These are phyloP conservation scores for Gracilaria vermiculophylla DNA, from an alignment of 23 red algal species.

Conservation along the genomic window DNA sequence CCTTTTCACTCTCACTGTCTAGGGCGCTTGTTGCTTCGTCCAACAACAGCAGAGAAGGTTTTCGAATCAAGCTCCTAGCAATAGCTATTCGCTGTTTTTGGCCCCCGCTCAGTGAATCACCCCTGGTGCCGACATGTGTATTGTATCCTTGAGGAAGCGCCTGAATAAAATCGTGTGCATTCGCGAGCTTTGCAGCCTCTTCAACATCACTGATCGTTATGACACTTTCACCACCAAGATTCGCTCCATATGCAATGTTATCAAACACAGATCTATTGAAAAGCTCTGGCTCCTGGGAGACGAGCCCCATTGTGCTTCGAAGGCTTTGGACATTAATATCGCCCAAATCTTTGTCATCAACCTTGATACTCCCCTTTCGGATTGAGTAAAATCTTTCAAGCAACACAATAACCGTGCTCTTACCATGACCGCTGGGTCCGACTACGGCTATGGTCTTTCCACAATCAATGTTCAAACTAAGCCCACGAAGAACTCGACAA, in stretches of 20 bases:
- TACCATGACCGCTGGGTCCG: constrained; percentile 7
- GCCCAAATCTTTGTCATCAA: constrained; percentile 66
- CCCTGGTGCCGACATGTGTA: constrained; percentile 78
- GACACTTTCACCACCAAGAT: constrained; percentile 28
- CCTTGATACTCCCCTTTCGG: constrained; percentile 46
- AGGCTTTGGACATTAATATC: constrained; percentile 42
- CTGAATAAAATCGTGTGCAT: constrained; percentile 80
- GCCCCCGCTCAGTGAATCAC: constrained; percentile 77
- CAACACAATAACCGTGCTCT: constrained; percentile 23
- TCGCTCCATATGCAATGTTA: constrained; percentile 77
- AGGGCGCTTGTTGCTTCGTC: constrained; percentile 93
- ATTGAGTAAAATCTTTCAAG: constrained; percentile 81
- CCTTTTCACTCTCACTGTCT: constrained; percentile 76
- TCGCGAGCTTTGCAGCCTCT: constrained; percentile 75
- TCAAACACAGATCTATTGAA: constrained; percentile 81
- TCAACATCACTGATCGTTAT: constrained; percentile 63
- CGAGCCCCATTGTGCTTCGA: constrained; percentile 70
- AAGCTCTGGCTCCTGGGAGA: constrained; percentile 86
- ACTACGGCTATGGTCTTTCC: constrained; percentile 64
- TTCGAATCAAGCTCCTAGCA: constrained; percentile 79
- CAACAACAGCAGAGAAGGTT: constrained; percentile 68
- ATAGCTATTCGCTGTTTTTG: constrained; percentile 95
- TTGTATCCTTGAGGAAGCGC: constrained; percentile 75
- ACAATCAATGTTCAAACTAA: constrained; percentile 46
- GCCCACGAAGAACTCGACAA: constrained; percentile 71